These are phyloP conservation scores for Tetracladium maxilliforme DNA, from an alignment of 2,329 filamentous ascomycete species.

Conservation along the genomic window DNA sequence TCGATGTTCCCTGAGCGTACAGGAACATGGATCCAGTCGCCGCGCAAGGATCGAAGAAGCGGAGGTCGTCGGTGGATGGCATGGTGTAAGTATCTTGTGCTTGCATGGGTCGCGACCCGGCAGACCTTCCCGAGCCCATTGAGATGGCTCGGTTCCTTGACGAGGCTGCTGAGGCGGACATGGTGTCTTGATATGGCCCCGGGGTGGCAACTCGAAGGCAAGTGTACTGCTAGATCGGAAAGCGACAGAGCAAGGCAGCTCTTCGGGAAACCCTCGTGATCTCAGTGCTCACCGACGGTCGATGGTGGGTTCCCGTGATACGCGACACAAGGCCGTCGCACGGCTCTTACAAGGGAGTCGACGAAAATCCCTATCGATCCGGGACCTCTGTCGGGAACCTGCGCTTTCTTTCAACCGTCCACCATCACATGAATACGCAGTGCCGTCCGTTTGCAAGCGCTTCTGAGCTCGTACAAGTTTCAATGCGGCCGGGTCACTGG, in stretches of 20 bases:
- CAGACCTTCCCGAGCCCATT: slow-evolving; percentile 40
- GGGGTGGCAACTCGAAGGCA: not conserved
- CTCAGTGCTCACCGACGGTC: slow-evolving; percentile 1
- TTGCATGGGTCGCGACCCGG: slow-evolving; percentile 28
- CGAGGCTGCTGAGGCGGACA: slow-evolving; percentile 38
- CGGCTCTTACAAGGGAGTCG: too few species aligned
- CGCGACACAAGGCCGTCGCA: not conserved
- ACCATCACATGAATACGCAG: too few species aligned
- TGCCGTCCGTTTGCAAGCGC: too few species aligned
- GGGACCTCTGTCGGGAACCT: too few species aligned
- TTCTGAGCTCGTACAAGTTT: too few species aligned
- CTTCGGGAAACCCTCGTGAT: slow-evolving; percentile 7
- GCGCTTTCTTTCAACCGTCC: too few species aligned
- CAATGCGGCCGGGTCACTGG: too few species aligned
- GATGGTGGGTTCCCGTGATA: not conserved
- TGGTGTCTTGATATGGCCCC: slow-evolving; percentile 25
- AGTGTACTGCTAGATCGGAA: slow-evolving; percentile 6
- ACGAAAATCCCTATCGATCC: too few species aligned
- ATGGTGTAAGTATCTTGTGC: slow-evolving; percentile 38
- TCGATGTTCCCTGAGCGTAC: slow-evolving; percentile 67
- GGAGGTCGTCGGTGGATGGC: slow-evolving; percentile 30
- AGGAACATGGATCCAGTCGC: slow-evolving; percentile 85
- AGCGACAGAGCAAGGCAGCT: slow-evolving; percentile 13
- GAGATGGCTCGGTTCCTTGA: slow-evolving; percentile 45
- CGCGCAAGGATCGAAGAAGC: slow-evolving; percentile 71